Evolutionary conservation across 2,329 filamentous ascomycete species (phyloP).

Genomic region (Aspergillus versicolor): DNA sequence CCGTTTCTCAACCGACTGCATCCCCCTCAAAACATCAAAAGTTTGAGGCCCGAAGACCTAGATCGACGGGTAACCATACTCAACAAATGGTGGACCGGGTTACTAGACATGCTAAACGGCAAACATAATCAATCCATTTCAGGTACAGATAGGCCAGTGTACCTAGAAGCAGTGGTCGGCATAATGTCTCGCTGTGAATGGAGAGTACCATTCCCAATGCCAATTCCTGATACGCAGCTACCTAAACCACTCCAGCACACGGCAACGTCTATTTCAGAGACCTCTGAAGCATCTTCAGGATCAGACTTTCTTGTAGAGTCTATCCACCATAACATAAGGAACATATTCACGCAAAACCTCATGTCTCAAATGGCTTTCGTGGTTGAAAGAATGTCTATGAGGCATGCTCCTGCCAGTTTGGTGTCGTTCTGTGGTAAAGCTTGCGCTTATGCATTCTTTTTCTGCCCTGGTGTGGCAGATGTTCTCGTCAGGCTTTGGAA

Average conservation of each 20-base stretch:
- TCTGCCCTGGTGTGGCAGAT: slow-evolving; percentile 82
- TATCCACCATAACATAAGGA: slow-evolving; percentile 82
- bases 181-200: slow-evolving; percentile 90
- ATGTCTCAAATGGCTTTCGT: slow-evolving; percentile 80
- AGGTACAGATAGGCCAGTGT: slow-evolving; percentile 76
- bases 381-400: slow-evolving; percentile 83
- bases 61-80: slow-evolving; percentile 76
- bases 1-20: slow-evolving; percentile 74
- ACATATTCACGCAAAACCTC: slow-evolving; percentile 80
- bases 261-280: slow-evolving; percentile 50
- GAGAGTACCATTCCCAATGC: slow-evolving; percentile 69
- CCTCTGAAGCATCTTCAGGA: slow-evolving; percentile 55
- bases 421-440: slow-evolving; percentile 88
- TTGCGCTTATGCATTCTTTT: slow-evolving; percentile 90
- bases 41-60: slow-evolving; percentile 73
- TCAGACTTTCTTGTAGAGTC: slow-evolving; percentile 72
- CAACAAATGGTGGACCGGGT: slow-evolving; percentile 85
- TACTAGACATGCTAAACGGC: slow-evolving; percentile 79
- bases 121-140: slow-evolving; percentile 73
- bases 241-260: slow-evolving; percentile 36
- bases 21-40: slow-evolving; percentile 64
- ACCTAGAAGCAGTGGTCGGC: slow-evolving; percentile 74
- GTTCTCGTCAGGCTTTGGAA: slow-evolving; percentile 81
- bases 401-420: slow-evolving; percentile 68
- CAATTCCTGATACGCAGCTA: slow-evolving; percentile 43